These are phyloP conservation scores for Fusarium solani-melongenae DNA, from an alignment of 2,329 filamentous ascomycete species.

Conservation along the genomic window DNA sequence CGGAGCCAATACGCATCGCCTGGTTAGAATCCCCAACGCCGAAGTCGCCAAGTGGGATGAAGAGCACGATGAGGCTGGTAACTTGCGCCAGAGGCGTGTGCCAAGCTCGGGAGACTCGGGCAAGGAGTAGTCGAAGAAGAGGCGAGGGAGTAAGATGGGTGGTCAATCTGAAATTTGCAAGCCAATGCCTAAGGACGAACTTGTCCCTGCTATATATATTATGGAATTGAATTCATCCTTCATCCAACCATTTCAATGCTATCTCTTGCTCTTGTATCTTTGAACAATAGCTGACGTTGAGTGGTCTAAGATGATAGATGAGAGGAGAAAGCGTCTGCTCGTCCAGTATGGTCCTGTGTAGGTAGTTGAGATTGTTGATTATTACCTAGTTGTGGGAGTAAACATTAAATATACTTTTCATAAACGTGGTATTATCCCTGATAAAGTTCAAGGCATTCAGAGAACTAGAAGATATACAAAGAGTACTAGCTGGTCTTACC, in stretches of 20 bases:
- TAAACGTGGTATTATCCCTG: too few relatives aligned
- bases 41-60: constrained; percentile 67
- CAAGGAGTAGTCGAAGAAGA: neutral
- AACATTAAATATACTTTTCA: too few relatives aligned
- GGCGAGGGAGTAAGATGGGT: neutral
- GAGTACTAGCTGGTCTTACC: too few relatives aligned
- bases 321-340: neutral
- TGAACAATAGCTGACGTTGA: neutral
- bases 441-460: too few relatives aligned
- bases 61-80: constrained; percentile 63
- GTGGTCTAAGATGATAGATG: neutral
- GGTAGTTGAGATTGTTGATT: neutral
- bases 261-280: neutral
- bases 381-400: too few relatives aligned
- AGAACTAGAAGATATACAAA: too few relatives aligned
- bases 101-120: neutral
- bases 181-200: neutral
- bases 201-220: neutral
- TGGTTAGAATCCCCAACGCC: constrained; percentile 64
- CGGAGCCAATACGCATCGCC: constrained; percentile 55
- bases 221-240: neutral
- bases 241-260: neutral
- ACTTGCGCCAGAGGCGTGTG: neutral
- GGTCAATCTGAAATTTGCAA: neutral
- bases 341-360: neutral